Conservation (phyloP, 305 asterid genomes). For the Vinca major region DNA sequence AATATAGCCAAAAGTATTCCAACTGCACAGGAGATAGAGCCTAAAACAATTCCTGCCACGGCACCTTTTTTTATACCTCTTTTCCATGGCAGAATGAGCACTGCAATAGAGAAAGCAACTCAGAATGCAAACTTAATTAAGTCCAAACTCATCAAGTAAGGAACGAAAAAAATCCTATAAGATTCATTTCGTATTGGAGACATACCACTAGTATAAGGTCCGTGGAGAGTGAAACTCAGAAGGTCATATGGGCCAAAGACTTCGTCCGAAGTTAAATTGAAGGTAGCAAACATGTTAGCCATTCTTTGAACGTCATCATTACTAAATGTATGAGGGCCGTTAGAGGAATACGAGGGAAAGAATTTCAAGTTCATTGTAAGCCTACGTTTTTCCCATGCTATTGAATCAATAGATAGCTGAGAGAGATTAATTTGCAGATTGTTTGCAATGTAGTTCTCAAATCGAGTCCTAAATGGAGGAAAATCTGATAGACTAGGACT, state of each 20-base stretch:
- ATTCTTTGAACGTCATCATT: slow-evolving; percentile 51
- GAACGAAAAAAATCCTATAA: neutral
- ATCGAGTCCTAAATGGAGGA: slow-evolving; percentile 37
- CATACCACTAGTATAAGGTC: slow-evolving; percentile 45
- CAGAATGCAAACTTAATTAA: slow-evolving; percentile 32
- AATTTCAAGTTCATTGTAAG: slow-evolving; percentile 59
- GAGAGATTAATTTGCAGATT: slow-evolving; percentile 43
- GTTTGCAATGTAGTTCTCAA: slow-evolving; percentile 40
- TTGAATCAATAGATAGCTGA: slow-evolving; percentile 47
- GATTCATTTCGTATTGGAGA: slow-evolving; percentile 8
- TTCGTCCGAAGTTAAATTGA: slow-evolving; percentile 51
- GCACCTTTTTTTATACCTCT: slow-evolving; percentile 62
- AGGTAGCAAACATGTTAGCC: slow-evolving; percentile 51
- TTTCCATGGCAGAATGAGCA: slow-evolving; percentile 17
- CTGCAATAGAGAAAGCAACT: slow-evolving; percentile 3
- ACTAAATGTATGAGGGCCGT: slow-evolving; percentile 28
- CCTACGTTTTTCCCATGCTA: slow-evolving; percentile 60
- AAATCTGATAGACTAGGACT: slow-evolving; percentile 76
- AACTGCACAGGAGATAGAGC: slow-evolving; percentile 64
- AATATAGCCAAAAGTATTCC: slow-evolving; percentile 40
- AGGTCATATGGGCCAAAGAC: slow-evolving; percentile 82
- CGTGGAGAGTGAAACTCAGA: slow-evolving; percentile 58
- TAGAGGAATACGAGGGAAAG: slow-evolving; percentile 35
- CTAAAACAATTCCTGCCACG: slow-evolving; percentile 57
- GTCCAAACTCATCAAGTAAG: neutral